Base-by-base conservation (phyloP, 495 filamentous ascomycete species). In the Aspergillus ostianus region DNA sequence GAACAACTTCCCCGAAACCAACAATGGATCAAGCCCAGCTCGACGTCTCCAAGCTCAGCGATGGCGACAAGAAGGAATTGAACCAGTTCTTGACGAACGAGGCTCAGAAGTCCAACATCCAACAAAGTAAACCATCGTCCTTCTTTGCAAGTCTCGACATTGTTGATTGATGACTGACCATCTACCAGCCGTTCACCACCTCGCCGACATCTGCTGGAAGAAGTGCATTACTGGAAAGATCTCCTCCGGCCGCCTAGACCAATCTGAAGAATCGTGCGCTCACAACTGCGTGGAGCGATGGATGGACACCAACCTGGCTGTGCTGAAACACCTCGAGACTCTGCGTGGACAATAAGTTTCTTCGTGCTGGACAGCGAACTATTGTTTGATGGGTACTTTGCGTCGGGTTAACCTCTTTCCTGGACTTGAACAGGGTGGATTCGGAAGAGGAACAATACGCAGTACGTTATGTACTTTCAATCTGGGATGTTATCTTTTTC, bases 271-370 rank as follows among this genome's bases (percentile, higher is more conserved):
- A 76, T 66, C 76, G 6, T 98, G 94, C 74, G 78, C 93, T 66
- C 78, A 87, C 72, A 96, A 97, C 78, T 98, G 94, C 68, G 90
- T 97, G 49, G 90, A 95, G 60, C 84, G 94, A 52, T 98, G 92
- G 77, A 81, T 97, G 80, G 94, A 98, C 76, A 82, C 90, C 54
- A 92, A 93, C 75, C 69, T 89, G 51, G 73, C 87, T 19, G 88
- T 96, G 15, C 69, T 98, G 75, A 85, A 85, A 78, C 90, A 96
- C 67, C 71, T 98, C 70, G 83, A 91, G 62, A 77, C 68, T 49
- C 78, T 91, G 76, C 78, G 88, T 59, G 75, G 66, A 53, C 69
- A 77, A 59, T 73, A 71, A 70, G 21, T 47, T 32, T 17, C 46
- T 46, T 32, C 21, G 23, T 29, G 59, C 51, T 9, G 12, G 36